Evolutionary conservation across 2,329 filamentous ascomycete species (phyloP), one percentile per base, ranked within the genome.

Genomic region (Trichoderma polysporum): DNA sequence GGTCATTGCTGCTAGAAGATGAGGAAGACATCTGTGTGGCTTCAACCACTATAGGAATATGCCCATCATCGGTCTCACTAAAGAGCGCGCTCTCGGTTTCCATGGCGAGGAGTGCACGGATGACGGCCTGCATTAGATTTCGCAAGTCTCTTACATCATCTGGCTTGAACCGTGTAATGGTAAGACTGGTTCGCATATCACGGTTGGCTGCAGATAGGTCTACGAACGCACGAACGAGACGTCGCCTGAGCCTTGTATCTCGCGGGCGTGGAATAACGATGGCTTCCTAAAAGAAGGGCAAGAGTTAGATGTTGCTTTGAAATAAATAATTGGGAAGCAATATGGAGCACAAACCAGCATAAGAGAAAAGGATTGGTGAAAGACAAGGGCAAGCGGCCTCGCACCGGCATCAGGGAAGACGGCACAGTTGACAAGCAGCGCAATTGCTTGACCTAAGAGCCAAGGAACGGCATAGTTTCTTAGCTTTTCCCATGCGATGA

Each of bases 341-440:
- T 7, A 4, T 25, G 35, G 1, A 13, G 29, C 8, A 72, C 75
- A 67, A 68, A 83, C 81, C 73, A 80, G 76, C 80, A 86, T 83
- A 6, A 80, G 76, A 10, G 68, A 73, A 62, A 86, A 84, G 1
- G 83, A 78, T 64, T 79, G 74, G 69, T 85, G 81, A 45, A 86
- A 73, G 7, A 80, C 74, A 5, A 78, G 77, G 2, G 85, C 84
- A 9, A 88, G 73, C 8, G 82, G 80, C 52, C 84, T 80, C 12
- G 85, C 81, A 4, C 86, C 86, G n/a, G 84, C 82, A 72, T 87
- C 85, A 2, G 86, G 86, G 68, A 81, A 81, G 4, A 88, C 70
- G 10, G 79, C 59, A 45, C 80, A 73, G 70, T 84, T 85, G 27
- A 86, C 76, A 17, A 81, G 59, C 37, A 88, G 75, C 57, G 82